phyloP scores from a whole-genome alignment of 495 filamentous ascomycete species.

The Neurospora sp. region DNA sequence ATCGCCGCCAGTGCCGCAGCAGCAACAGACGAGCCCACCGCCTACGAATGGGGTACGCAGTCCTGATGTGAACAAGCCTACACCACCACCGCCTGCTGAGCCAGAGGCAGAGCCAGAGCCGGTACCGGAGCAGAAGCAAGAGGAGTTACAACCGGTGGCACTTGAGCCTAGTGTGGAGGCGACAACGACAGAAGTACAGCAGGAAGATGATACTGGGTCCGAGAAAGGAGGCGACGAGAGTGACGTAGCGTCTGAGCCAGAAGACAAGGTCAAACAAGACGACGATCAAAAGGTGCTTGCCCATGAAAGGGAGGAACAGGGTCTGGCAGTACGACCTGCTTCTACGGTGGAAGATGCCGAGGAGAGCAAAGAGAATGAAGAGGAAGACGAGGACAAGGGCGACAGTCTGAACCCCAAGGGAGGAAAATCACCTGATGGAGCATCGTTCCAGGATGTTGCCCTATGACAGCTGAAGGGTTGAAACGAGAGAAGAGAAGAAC shows the following conservation, averaged over 20 bases:
- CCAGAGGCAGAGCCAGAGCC: conserved; percentile 4
- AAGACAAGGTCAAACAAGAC: conserved; percentile 23
- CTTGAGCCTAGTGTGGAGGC: conserved; percentile 14
- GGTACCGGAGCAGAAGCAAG: background rate
- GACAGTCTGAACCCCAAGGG: conserved; percentile 18
- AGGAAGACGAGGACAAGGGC: conserved; percentile 26
- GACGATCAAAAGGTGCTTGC: conserved; percentile 48
- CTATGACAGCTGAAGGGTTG: conserved; percentile 21
- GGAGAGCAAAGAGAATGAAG: conserved; percentile 24
- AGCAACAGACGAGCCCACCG: background rate
- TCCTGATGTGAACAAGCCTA: background rate
- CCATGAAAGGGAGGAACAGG: conserved; percentile 43
- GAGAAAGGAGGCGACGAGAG: conserved; percentile 15
- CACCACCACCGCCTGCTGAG: conserved; percentile 3
- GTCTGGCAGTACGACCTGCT: conserved; percentile 33
- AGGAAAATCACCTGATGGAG: conserved; percentile 31
- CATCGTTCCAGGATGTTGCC: conserved; percentile 45
- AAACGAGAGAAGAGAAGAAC: background rate
- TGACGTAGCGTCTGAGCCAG: conserved; percentile 16
- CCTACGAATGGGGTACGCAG: background rate
- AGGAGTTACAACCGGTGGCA: conserved; percentile 2
- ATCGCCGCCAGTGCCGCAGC: conserved; percentile 11
- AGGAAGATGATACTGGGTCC: conserved; percentile 12
- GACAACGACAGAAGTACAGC: conserved; percentile 14
- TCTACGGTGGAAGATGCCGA: conserved; percentile 22